These are phyloP conservation scores for Teratosphaeria pseudoeucalypti DNA, from an alignment of 2,329 filamentous ascomycete species.

Conservation along the genomic window DNA sequence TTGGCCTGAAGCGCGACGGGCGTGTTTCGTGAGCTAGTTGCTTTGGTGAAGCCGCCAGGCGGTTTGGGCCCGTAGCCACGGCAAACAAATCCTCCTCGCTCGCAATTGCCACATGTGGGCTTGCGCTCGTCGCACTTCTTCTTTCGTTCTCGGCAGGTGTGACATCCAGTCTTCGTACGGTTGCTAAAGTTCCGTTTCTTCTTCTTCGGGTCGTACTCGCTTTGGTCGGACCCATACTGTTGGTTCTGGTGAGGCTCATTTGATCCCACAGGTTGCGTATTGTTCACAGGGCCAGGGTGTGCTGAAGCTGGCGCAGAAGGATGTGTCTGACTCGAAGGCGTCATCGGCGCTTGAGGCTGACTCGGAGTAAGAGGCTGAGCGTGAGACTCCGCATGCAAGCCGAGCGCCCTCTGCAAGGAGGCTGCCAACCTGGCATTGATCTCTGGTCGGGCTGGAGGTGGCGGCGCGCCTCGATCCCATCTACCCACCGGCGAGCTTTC, in stretches of 20 bases:
- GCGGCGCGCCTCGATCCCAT: conserved; percentile 3
- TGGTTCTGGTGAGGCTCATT: conserved; percentile 26
- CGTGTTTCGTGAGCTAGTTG: conserved; percentile 3
- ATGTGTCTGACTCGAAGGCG: not conserved
- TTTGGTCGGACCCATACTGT: conserved; percentile 25
- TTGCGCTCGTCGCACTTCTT: conserved; percentile 97
- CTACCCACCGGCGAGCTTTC: conserved; percentile 9
- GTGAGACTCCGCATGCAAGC: conserved; percentile 10
- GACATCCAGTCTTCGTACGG: conserved; percentile 87
- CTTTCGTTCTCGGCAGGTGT: conserved; percentile 84
- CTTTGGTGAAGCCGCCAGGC: conserved; percentile 6
- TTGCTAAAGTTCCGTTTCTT: conserved; percentile 81
- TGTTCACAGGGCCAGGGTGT: not conserved
- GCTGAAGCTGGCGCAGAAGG: conserved; percentile 15
- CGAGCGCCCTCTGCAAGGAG: conserved; percentile 41
- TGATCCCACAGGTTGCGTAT: conserved; percentile 19
- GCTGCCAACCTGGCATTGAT: conserved; percentile 37
- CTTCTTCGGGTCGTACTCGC: conserved; percentile 42
- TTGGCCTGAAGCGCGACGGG: conserved; percentile 12
- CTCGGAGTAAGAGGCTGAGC: conserved; percentile 7
- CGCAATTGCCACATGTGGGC: conserved; percentile 86
- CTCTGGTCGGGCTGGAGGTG: conserved; percentile 15
- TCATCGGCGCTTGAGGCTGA: not conserved
- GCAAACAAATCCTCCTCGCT: conserved; percentile 80
- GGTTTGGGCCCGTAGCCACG: conserved; percentile 62